Percentiles rank a stretch among this genome's conserved stretches.
Conservation (phyloP, 2,329 filamentous ascomycete species). For the Epicoccum nigrum region DNA sequence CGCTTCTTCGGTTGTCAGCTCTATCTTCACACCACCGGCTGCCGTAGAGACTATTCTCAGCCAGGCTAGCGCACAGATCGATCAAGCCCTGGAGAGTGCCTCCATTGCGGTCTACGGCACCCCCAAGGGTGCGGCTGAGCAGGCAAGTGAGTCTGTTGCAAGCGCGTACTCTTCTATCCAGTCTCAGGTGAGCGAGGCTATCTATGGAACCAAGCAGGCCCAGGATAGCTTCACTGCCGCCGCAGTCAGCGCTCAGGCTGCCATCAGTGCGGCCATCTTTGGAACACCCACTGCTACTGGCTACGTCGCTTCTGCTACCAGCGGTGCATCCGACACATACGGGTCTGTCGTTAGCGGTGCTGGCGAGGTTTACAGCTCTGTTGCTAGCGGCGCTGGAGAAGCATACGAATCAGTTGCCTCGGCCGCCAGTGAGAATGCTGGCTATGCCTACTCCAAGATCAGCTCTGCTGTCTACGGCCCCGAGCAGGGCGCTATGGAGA, state of each 20-base stretch:
- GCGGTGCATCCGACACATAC: constrained; percentile 44
- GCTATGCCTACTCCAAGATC: constrained; percentile 41
- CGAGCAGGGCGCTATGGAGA: constrained; percentile 54
- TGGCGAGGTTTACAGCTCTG: constrained; percentile 54
- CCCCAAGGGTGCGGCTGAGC: constrained; percentile 59
- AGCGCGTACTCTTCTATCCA: constrained; percentile 59
- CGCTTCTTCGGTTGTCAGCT: constrained; percentile 54
- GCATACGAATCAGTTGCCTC: constrained; percentile 55
- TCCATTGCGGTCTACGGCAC: constrained; percentile 64
- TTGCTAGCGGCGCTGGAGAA: constrained; percentile 54
- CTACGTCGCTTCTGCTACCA: constrained; percentile 45
- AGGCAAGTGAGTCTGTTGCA: constrained; percentile 60
- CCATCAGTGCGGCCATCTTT: constrained; percentile 63
- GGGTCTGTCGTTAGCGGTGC: constrained; percentile 55
- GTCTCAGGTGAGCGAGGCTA: constrained; percentile 58
- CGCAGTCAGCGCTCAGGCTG: constrained; percentile 60
- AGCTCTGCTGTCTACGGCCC: constrained; percentile 57
- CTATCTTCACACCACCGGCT: constrained; percentile 63
- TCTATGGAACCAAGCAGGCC: constrained; percentile 63
- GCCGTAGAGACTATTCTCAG: constrained; percentile 63
- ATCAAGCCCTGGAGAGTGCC: constrained; percentile 64
- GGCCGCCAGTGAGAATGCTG: constrained; percentile 51
- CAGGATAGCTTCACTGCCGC: constrained; percentile 61
- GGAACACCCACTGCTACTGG: constrained; percentile 58
- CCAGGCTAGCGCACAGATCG: constrained; percentile 62